A percentile compares a stretch with the other conserved stretches of the same genome.
Evolutionary conservation across 2,329 filamentous ascomycete species (phyloP).

Genomic region (Sclerotinia spermophila): DNA sequence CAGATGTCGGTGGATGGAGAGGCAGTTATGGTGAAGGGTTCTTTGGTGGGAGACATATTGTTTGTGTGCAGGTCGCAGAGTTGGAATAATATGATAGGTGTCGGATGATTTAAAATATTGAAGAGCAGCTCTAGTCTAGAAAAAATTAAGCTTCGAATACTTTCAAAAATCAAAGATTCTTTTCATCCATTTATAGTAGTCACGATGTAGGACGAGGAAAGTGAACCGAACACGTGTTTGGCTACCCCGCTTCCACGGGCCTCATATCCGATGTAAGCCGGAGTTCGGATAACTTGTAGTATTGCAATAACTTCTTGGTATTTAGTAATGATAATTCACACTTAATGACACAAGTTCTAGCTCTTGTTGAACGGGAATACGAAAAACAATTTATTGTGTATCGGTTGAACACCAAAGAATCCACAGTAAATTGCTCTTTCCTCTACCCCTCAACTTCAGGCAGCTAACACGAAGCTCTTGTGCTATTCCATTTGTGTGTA

Average conservation of each 20-base stretch:
- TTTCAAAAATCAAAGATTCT: neutral
- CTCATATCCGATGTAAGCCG: neutral
- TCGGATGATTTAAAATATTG: neutral
- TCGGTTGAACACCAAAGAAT: neutral
- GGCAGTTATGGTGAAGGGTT: slow-evolving; percentile 6
- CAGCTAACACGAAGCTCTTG: neutral
- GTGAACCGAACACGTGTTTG: neutral
- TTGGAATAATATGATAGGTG: neutral
- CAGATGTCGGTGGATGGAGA: slow-evolving; percentile 7
- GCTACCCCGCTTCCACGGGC: neutral
- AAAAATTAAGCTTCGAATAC: neutral
- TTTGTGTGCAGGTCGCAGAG: neutral
- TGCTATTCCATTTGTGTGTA: neutral
- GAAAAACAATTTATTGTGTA: neutral
- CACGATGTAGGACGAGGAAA: neutral
- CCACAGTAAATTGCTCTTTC: neutral
- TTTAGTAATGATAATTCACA: neutral
- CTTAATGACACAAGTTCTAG: neutral
- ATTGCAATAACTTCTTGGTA: neutral
- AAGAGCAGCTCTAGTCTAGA: neutral
- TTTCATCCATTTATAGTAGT: neutral
- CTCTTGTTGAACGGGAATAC: neutral
- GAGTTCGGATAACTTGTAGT: neutral
- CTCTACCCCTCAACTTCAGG: neutral
- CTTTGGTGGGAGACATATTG: slow-evolving; percentile 7